Conservation (phyloP, 768 basidiomycete species). For the Termitomyces sp. region DNA sequence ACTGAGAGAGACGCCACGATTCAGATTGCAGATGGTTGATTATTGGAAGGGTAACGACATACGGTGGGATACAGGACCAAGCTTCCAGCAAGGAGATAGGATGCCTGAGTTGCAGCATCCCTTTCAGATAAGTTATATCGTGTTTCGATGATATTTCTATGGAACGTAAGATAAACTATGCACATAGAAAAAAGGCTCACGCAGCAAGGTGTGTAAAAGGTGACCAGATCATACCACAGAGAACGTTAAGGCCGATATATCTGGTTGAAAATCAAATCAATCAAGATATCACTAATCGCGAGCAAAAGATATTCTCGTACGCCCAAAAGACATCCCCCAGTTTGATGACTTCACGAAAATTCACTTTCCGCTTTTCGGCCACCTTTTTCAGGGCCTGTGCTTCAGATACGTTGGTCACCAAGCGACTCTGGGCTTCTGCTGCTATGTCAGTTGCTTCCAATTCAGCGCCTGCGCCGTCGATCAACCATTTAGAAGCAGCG, state of each 20-base stretch:
- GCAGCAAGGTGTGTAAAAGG: slow-evolving; percentile 76
- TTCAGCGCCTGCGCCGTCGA: slow-evolving; percentile 56
- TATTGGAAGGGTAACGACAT: slow-evolving; percentile 20
- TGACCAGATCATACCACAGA: slow-evolving; percentile 75
- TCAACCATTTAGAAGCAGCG: slow-evolving; percentile 58
- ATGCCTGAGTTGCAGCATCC: slow-evolving; percentile 60
- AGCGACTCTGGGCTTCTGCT: slow-evolving; percentile 48
- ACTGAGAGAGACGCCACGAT: slow-evolving; percentile 28
- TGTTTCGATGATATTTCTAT: slow-evolving; percentile 69
- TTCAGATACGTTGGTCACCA: slow-evolving; percentile 46
- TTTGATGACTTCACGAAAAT: slow-evolving; percentile 54
- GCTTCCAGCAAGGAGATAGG: slow-evolving; percentile 69
- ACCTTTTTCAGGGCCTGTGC: slow-evolving; percentile 62
- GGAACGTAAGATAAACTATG: background rate
- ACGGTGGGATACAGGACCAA: slow-evolving; percentile 70
- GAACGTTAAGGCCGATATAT: slow-evolving; percentile 70
- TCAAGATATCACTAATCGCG: background rate
- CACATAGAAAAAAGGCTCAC: slow-evolving; percentile 33
- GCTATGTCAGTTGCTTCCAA: slow-evolving; percentile 62
- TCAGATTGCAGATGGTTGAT: background rate
- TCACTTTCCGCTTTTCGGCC: slow-evolving; percentile 61
- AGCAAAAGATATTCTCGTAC: slow-evolving; percentile 33
- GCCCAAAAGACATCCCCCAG: slow-evolving; percentile 80
- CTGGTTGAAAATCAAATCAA: slow-evolving; percentile 26
- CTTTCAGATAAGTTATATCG: slow-evolving; percentile 60